Base-by-base conservation (phyloP, 2,329 filamentous ascomycete species). In the Septoria linicola region DNA sequence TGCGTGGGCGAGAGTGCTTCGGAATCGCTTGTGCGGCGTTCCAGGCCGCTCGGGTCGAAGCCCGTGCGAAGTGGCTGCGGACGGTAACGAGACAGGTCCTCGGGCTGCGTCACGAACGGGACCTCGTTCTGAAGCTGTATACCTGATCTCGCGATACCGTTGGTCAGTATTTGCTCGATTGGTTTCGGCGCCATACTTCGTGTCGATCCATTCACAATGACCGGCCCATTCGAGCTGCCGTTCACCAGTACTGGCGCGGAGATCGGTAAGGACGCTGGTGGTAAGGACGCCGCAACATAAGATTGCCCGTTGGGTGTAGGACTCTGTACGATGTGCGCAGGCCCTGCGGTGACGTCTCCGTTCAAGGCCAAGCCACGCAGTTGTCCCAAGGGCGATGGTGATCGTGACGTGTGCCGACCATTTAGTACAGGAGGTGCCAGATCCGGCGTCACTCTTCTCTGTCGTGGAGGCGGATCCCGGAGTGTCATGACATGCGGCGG, bases 331-430 rank as follows among this genome's bases (percentile, higher is more conserved):
- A 49, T 27, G 2, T 36, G 39, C 4, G 53, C 19, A 41, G 59
- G 49, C 19, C 49, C 57, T 8, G 58, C 43, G 21, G 53, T 55
- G 44, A 64, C 51, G 47, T 66, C 61, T 35, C 57, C 59, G 36
- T 56, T 64, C 20, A 58, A 61, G 7, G 66, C 62, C 45, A 72
- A 71, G 37, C 68, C 73, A 39, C 73, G 66, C 41, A 70, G 57
- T 46, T 74, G 71, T 4, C 70, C 70, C 23, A 77, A 65, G 1
- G 75, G 75, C 3, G 75, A 77, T 14, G 75, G 75, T 14, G 75
- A 77, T 21, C 74, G 66, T 13, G 64, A 67, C 16, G 34, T 56
- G 47, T 65, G 66, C 16, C 57, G 44, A 8, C 62, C 66, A 46
- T 66, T 68, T 16, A 55, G 37, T 13, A 59, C 65, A 3, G 66